Conservation (phyloP, 208 protist species). For the Leishmania turanica region DNA sequence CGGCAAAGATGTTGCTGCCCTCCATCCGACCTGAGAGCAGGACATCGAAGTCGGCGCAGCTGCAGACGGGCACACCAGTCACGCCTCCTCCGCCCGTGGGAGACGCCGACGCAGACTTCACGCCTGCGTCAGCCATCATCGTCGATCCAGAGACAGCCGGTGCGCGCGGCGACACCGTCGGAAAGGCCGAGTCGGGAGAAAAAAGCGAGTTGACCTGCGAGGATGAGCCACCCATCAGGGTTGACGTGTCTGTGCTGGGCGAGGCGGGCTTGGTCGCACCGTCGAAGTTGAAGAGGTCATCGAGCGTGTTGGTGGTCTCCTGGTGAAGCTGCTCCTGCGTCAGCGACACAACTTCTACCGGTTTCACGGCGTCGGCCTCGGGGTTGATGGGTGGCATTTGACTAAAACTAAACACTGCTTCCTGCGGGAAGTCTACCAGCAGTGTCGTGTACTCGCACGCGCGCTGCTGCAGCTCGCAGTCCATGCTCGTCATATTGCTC, state of each 20-base stretch:
- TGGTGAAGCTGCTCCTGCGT: conserved; percentile 52
- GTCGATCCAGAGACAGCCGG: conserved; percentile 9
- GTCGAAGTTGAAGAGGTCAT: conserved; percentile 74
- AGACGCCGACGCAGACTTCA: background rate
- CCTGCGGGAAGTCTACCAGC: conserved; percentile 73
- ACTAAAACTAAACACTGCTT: conserved; percentile 74
- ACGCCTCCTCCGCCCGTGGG: background rate
- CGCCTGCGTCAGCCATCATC: background rate
- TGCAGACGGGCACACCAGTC: conserved; percentile 40
- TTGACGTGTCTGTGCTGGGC: conserved; percentile 8
- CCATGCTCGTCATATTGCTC: conserved; percentile 71
- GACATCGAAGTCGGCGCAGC: conserved; percentile 56
- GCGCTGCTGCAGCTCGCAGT: conserved; percentile 95
- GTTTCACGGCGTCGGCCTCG: conserved; percentile 41
- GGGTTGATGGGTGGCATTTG: conserved; percentile 79
- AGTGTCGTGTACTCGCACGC: conserved; percentile 92
- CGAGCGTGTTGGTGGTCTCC: conserved; percentile 55
- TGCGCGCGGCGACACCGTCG: background rate
- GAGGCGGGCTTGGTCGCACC: conserved; percentile 25
- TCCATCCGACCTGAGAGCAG: conserved; percentile 35
- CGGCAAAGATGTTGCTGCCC: conserved; percentile 25
- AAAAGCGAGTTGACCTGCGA: conserved; percentile 1
- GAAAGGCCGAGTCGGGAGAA: background rate
- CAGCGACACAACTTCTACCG: conserved; percentile 62
- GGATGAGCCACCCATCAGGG: conserved; percentile 1